These are phyloP conservation scores for Entomortierella parvispora DNA, from an alignment of 192 early-diverging fungal species.

Conservation along the genomic window DNA sequence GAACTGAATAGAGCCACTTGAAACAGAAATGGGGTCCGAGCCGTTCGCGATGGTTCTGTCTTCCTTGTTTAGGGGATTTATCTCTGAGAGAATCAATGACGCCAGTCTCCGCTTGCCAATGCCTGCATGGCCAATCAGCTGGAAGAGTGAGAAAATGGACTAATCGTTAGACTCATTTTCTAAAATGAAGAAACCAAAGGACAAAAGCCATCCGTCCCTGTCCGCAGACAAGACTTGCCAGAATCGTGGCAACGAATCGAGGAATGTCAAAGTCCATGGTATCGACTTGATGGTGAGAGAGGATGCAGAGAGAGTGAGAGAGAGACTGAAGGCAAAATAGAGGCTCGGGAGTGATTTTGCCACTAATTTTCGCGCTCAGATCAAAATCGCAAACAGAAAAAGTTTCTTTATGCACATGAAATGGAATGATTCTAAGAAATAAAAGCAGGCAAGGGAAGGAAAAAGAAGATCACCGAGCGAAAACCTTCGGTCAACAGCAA, in stretches of 20 bases:
- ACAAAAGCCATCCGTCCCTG: no score
- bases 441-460: no score
- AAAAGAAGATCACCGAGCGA: no score
- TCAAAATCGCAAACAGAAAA: no score
- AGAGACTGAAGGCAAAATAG: no score
- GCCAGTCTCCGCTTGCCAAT: constrained; percentile 46
- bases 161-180: background rate
- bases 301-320: no score
- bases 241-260: constrained; percentile 23
- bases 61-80: background rate
- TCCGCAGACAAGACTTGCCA: constrained; percentile 12
- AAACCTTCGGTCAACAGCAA: no score
- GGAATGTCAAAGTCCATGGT: constrained; percentile 37
- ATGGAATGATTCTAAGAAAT: no score
- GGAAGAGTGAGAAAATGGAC: background rate
- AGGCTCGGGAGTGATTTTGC: no score
- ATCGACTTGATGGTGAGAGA: no score
- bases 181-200: background rate
- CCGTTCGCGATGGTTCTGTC: background rate
- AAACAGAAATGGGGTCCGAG: background rate
- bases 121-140: constrained; percentile 47
- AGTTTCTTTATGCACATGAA: no score
- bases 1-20: constrained; percentile 25
- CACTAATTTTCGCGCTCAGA: no score
- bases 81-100: constrained; percentile 24